Evolutionary conservation across 768 basidiomycete species (phyloP), one percentile per base, ranked within the genome.

Genomic region (Dacryopinax primogenitus): DNA sequence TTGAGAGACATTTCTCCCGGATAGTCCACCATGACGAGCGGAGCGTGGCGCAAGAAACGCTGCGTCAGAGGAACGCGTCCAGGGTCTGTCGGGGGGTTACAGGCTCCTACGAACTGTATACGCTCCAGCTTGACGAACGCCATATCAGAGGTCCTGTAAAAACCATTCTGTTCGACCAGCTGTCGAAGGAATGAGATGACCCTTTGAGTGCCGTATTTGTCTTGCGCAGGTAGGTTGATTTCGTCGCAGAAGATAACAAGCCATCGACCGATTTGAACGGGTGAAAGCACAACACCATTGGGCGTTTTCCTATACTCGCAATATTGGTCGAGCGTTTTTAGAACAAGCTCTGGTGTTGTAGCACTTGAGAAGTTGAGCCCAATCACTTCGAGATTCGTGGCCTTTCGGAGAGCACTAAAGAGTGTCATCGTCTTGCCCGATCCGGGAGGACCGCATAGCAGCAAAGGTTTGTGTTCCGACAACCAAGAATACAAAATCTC

Each of bases 361-460:
- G 96, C 96, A 74, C 92, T 96, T 33, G 96, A 99, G 76, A 99
- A 99, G 77, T 99, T 99, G 70, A 99, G 85, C 58, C 96, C 96
- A 69, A 97, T 94, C 47, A 98, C 92, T 72, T 99, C 96, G 87
- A 99, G 93, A 76, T 98, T 92, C 1, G 96, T 94, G 37, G 98
- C 82, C 75, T 98, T 98, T 65, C 96, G 86, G 33, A 99, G 82
- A 11, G 96, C 96, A 70, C 92, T 96, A 78, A 99, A 98, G 21
- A 99, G 79, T 0, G 96, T 98, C 96, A 99, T 99, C 6, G 96
- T 99, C 78, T 99, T 99, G 26, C 96, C 96, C 23, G 96, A 98
- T 72, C 96, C 96, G n/a, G 96, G 96, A 71, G 96, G 96, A 51
- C 96, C 96, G 73, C 94, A 99, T 28, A 99, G 83, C 84, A 99